Conservation (phyloP, 805 yeast genomes). For the Metschnikowia proteae region DNA sequence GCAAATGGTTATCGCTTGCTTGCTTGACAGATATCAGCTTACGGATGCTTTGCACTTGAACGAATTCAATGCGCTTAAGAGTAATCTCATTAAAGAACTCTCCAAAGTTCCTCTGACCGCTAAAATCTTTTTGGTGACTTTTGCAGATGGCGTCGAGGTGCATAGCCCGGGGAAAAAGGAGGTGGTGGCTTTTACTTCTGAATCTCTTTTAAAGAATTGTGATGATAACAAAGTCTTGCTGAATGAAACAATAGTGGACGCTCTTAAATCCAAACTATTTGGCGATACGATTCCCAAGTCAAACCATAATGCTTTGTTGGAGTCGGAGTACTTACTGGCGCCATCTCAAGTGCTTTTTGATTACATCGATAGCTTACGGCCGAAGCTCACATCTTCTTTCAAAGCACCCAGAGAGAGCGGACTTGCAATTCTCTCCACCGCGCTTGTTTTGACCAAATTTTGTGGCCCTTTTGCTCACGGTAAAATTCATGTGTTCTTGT, state of each 20-base stretch:
- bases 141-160: conserved; percentile 25
- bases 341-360: conserved; percentile 10
- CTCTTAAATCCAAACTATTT: conserved; percentile 11
- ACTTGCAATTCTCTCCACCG: conserved; percentile 26
- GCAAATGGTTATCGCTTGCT: conserved; percentile 17
- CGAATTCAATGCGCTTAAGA: conserved; percentile 14
- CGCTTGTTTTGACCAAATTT: conserved; percentile 20
- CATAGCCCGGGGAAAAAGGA: conserved; percentile 13
- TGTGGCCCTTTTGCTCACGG: conserved; percentile 25
- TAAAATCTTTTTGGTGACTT: conserved; percentile 26
- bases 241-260: conserved; percentile 5
- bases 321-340: conserved; percentile 5
- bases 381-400: conserved; percentile 23
- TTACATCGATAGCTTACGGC: conserved; percentile 17
- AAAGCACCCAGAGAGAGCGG: conserved; percentile 38
- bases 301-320: not conserved
- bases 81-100: conserved; percentile 14
- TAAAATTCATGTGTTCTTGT: conserved; percentile 26
- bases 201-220: not conserved
- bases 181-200: not conserved
- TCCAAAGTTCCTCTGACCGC: conserved; percentile 15
- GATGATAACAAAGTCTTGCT: not conserved
- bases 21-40: conserved; percentile 32
- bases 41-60: conserved; percentile 17
- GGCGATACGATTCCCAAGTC: not conserved